Evolutionary conservation across 2,329 filamentous ascomycete species (phyloP), one percentile per base, ranked within the genome.

Genomic region (Thielaviopsis punctulata): DNA sequence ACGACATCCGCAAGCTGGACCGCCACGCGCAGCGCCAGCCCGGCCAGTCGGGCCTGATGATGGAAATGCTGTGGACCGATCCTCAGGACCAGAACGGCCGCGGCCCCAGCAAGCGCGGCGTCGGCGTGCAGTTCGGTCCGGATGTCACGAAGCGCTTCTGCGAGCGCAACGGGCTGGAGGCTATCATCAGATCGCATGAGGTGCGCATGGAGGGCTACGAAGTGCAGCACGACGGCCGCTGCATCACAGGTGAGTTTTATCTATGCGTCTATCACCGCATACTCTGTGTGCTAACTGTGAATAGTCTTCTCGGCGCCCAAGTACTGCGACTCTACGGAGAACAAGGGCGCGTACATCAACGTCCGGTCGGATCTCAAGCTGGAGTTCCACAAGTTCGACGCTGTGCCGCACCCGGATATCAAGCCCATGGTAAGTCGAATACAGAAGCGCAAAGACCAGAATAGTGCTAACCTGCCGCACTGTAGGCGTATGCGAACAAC

Each of bases 1-100:
- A 96, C 59, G 90, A 98, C 63, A 93, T 98, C 59, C 80, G 92
- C 59, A 93, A 94, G 69, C 73, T 96, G 54, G 82, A 96, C 68
- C 76, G 90, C 58, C 89, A 95, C 69, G 80, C 78, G 64, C 92
- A 96, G 68, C 77, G 86, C 56, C 90, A 96, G 62, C 90, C 92
- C 2, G 92, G 92, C 27, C 92, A 98, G 66, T 71, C 84, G 48
- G 92, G 92, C 13, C 70, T 98, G 60, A 98, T 98, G 92, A 98
- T 98, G 92, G 92, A 98, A 69, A 98, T 98, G 92, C 77, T 98
- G 46, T 98, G 92, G 92, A 96, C 92, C 1, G 92, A 98, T 64
- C 92, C 92, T 2, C 92, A 98, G 65, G 76, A 84, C 0, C 75
- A 80, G 59, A 81, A 84, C 24, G 92, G 92, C 50, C 81, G 92